Conservation (phyloP, 345 rosid species). For the Lepidium africanum region DNA sequence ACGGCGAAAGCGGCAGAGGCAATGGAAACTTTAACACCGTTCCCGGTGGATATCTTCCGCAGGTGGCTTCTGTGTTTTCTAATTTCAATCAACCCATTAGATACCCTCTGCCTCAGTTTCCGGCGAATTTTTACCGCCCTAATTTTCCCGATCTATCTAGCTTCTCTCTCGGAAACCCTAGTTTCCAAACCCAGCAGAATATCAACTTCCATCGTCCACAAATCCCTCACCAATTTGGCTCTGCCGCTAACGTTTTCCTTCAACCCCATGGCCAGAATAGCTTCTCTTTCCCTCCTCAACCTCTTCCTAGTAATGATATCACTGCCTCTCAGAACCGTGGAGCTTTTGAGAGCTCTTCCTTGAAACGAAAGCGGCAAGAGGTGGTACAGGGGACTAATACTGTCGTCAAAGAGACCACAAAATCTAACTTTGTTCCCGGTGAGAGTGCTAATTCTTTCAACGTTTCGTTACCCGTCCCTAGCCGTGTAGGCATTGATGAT, state of each 20-base stretch:
- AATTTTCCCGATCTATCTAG: constrained; percentile 12
- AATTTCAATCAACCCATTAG: constrained; percentile 29
- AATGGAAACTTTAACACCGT: not conserved
- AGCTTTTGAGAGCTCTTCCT: not conserved
- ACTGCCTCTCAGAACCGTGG: constrained; percentile 15
- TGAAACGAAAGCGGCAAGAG: constrained; percentile 19
- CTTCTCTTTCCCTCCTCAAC: constrained; percentile 15
- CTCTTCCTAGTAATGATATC: not conserved
- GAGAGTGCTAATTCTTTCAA: constrained; percentile 46
- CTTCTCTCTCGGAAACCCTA: constrained; percentile 25
- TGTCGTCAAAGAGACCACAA: constrained; percentile 35
- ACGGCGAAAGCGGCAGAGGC: constrained; percentile 15
- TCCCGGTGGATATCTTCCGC: constrained; percentile 25
- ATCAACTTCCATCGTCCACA: constrained; percentile 25
- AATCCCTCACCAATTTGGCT: constrained; percentile 30
- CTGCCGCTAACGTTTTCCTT: constrained; percentile 13
- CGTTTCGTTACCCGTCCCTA: constrained; percentile 22
- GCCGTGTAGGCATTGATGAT: not conserved
- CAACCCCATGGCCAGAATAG: constrained; percentile 18
- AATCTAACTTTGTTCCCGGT: constrained; percentile 22
- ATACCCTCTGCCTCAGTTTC: constrained; percentile 29
- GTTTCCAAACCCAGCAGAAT: constrained; percentile 23
- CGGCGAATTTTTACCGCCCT: constrained; percentile 24
- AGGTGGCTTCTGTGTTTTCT: constrained; percentile 12
- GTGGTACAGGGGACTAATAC: constrained; percentile 28